phyloP scores from a whole-genome alignment of 2,329 filamentous ascomycete genomes.

The Claviceps monticola region DNA sequence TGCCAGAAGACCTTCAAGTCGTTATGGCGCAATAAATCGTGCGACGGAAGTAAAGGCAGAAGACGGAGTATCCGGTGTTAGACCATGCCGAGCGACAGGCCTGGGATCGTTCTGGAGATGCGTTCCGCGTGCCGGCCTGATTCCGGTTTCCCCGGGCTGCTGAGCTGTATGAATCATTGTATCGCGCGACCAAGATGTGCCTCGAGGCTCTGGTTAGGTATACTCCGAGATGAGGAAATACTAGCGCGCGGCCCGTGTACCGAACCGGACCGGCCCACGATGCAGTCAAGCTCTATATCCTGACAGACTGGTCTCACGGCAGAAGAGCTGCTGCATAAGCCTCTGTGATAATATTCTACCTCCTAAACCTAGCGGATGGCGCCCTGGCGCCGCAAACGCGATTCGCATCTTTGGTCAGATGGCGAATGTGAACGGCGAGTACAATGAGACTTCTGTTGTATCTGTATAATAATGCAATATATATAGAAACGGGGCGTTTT shows the following conservation, averaged over 20 bases:
- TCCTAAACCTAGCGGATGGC: slow-evolving; percentile 4
- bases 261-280: slow-evolving; percentile 29
- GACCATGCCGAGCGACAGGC: slow-evolving; percentile 32
- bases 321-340: slow-evolving; percentile 15
- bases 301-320: slow-evolving; percentile 38
- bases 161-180: slow-evolving; percentile 42
- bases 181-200: slow-evolving; percentile 30
- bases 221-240: slow-evolving; percentile 45
- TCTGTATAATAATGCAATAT: no score
- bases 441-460: no score
- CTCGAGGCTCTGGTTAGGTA: slow-evolving; percentile 33
- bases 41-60: background rate
- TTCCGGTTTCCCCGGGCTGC: slow-evolving; percentile 33
- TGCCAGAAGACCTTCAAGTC: slow-evolving; percentile 12
- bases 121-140: slow-evolving; percentile 42
- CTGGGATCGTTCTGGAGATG: slow-evolving; percentile 46
- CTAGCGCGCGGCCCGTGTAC: slow-evolving; percentile 27
- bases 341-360: background rate
- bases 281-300: slow-evolving; percentile 39
- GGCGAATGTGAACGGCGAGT: slow-evolving; percentile 10
- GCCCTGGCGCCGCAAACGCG: slow-evolving; percentile 18
- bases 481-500: no score
- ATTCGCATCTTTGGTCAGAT: slow-evolving; percentile 17
- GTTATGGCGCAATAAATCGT: background rate
- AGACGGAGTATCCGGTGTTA: slow-evolving; percentile 17